These are phyloP conservation scores for Teunomyces kruisii DNA, from an alignment of 805 yeast genomes.

Conservation along the genomic window DNA sequence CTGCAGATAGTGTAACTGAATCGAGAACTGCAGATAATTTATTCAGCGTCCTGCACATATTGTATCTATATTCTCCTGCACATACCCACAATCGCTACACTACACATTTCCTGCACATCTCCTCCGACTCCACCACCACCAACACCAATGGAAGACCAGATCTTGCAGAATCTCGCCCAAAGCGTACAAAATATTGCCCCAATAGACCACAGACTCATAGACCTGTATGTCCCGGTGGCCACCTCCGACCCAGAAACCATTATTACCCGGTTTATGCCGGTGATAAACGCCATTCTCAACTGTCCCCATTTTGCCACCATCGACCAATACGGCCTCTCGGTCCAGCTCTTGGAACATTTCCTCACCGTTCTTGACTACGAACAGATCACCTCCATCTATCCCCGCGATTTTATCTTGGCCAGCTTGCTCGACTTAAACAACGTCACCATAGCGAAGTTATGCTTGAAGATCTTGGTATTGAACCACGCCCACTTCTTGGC, in stretches of 20 bases:
- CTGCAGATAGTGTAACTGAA: no score
- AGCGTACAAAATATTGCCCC: background rate
- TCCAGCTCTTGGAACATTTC: constrained; percentile 15
- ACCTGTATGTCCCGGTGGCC: constrained; percentile 2
- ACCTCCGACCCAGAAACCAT: background rate
- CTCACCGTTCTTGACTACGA: constrained; percentile 12
- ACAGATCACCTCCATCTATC: constrained; percentile 15
- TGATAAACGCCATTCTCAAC: constrained; percentile 1
- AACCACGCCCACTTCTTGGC: constrained; percentile 4
- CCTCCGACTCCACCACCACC: background rate
- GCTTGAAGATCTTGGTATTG: constrained; percentile 3
- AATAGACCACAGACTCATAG: background rate
- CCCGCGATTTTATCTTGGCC: constrained; percentile 8
- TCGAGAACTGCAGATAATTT: no score
- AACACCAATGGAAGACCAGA: background rate
- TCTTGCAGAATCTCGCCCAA: background rate
- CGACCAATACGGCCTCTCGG: constrained; percentile 13
- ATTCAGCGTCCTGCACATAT: background rate
- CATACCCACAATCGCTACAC: background rate
- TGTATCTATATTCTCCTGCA: background rate
- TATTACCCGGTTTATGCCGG: constrained; percentile 4
- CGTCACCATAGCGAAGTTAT: background rate
- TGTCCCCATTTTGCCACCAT: constrained; percentile 9
- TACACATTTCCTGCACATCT: background rate
- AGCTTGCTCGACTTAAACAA: background rate